These are phyloP conservation scores for Cladophialophora immunda DNA, from an alignment of 2,329 filamentous ascomycete species.

Conservation along the genomic window DNA sequence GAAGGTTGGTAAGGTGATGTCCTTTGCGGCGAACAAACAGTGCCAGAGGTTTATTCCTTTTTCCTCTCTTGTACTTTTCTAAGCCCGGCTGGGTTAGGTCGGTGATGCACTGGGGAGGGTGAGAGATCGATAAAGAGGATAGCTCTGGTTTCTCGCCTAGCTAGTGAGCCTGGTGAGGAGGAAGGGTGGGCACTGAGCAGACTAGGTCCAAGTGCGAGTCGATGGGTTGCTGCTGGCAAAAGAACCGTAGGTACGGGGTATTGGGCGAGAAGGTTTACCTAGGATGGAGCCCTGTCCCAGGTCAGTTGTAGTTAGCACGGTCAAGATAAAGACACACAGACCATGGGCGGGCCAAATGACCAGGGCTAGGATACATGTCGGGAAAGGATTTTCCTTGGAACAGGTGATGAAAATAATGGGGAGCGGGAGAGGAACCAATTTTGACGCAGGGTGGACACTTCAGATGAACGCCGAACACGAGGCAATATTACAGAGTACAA, in stretches of 20 bases:
- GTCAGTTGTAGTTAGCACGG: neutral
- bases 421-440: conserved; percentile 1
- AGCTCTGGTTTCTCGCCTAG: conserved; percentile 18
- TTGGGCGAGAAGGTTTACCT: neutral
- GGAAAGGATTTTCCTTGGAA: conserved; percentile 8
- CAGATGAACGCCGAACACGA: conserved; percentile 24
- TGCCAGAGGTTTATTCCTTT: conserved; percentile 22
- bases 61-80: conserved; percentile 12
- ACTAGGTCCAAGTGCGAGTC: conserved; percentile 1
- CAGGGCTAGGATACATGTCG: conserved; percentile 1
- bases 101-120: conserved; percentile 7
- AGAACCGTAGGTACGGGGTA: conserved; percentile 7
- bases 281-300: conserved; percentile 1
- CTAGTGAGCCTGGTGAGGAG: neutral
- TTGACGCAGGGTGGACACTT: conserved; percentile 14
- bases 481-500: conserved; percentile 19
- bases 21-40: conserved; percentile 1
- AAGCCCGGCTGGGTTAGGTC: conserved; percentile 4
- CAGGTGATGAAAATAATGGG: conserved; percentile 1
- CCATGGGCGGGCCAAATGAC: conserved; percentile 3
- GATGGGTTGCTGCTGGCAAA: neutral
- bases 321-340: conserved; percentile 6
- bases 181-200: neutral
- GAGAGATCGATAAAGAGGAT: conserved; percentile 19
- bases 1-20: neutral